phyloP scores from a whole-genome alignment of 306 rosid species.

The Casuarina cunninghamiana region DNA sequence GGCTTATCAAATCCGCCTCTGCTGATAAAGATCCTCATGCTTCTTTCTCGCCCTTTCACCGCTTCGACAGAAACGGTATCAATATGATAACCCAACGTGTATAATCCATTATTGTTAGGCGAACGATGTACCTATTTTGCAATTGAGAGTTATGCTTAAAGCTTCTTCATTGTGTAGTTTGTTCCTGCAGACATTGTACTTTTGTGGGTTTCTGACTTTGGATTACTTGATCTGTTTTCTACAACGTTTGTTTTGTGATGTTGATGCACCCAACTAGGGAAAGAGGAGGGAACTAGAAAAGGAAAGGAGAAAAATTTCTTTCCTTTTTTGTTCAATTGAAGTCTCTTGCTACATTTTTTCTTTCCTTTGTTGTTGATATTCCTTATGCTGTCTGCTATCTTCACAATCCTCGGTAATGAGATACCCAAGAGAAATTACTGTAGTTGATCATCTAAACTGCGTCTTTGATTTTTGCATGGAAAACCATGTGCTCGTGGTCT shows the following conservation, averaged over 20 bases:
- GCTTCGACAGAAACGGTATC: slow-evolving; percentile 41
- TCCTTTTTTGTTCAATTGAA: too few relatives aligned
- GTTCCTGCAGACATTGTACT: neutral
- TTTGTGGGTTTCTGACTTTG: slow-evolving; percentile 1
- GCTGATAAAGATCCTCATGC: slow-evolving; percentile 55
- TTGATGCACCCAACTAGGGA: neutral
- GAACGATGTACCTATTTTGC: neutral
- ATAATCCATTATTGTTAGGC: neutral
- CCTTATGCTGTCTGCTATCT: too few relatives aligned
- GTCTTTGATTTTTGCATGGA: neutral
- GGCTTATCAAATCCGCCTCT: slow-evolving; percentile 53
- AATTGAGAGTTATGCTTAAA: neutral
- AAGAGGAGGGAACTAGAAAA: too few relatives aligned
- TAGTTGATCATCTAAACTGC: neutral
- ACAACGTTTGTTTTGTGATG: neutral
- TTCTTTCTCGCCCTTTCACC: slow-evolving; percentile 43
- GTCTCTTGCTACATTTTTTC: too few relatives aligned
- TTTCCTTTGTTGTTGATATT: too few relatives aligned
- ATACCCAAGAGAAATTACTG: neutral
- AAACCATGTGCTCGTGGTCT: neutral
- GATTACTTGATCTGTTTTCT: slow-evolving; percentile 1
- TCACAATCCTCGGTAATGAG: neutral
- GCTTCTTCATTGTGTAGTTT: neutral
- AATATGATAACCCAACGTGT: neutral
- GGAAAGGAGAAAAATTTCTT: too few relatives aligned